These are phyloP conservation scores for Sporothrix brunneoviolacea DNA, from an alignment of 2,329 filamentous ascomycete species.

Conservation along the genomic window DNA sequence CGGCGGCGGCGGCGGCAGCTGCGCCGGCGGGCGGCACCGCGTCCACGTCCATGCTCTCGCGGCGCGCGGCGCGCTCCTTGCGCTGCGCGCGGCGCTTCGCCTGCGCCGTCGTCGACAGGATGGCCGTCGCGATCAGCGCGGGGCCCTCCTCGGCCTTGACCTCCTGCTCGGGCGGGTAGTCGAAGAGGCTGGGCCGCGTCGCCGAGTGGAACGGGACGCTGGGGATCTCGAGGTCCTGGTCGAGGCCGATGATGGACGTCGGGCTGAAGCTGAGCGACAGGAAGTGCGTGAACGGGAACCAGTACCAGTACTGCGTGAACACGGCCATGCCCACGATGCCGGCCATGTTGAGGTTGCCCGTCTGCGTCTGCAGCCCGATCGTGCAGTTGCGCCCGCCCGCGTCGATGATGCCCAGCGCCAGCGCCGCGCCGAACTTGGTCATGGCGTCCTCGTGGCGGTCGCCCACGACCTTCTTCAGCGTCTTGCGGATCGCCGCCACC, in stretches of 20 bases:
- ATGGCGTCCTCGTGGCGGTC: constrained; percentile 98
- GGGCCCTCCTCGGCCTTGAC: constrained; percentile 91
- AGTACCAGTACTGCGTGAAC: constrained; percentile 99
- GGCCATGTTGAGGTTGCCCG: constrained; percentile 96
- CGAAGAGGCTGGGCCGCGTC: constrained; percentile 88
- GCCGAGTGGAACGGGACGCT: constrained; percentile 95
- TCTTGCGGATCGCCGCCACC: constrained; percentile 83
- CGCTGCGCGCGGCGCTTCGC: constrained; percentile 91
- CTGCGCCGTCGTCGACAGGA: constrained; percentile 93
- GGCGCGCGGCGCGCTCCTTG: constrained; percentile 82
- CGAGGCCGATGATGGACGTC: constrained; percentile 89
- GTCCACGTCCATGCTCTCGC: constrained; percentile 95
- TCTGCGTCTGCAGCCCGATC: constrained; percentile 94
- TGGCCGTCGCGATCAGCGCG: constrained; percentile 88
- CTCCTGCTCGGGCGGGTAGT: constrained; percentile 95
- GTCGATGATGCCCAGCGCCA: constrained; percentile 95
- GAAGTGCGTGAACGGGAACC: constrained; percentile 99
- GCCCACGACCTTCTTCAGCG: constrained; percentile 84
- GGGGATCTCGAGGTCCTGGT: constrained; percentile 88
- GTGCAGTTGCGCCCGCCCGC: constrained; percentile 97
- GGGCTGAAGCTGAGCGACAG: constrained; percentile 93
- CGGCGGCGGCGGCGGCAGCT: constrained; percentile 19
- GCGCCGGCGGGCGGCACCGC: constrained; percentile 40
- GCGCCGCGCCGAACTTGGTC: constrained; percentile 95
- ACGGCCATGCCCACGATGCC: constrained; percentile 97